Conservation (phyloP, 1,284 basidiomycete species). For the Ustilago tritici region DNA sequence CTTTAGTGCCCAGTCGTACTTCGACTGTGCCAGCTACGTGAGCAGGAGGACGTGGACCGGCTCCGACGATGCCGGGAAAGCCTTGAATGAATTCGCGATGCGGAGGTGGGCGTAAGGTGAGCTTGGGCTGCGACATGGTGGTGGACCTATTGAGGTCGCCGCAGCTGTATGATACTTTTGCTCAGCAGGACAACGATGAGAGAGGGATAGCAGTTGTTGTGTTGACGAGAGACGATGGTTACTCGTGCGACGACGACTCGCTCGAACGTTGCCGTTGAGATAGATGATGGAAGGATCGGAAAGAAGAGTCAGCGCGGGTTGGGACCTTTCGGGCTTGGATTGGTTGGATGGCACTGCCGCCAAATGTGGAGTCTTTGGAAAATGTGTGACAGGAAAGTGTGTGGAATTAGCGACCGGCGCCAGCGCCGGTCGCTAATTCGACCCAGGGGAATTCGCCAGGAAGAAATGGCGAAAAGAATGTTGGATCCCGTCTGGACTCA, state of each 20-base stretch:
- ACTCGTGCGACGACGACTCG: too few species aligned
- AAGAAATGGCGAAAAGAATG: too few species aligned
- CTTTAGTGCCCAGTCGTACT: conserved; percentile 59
- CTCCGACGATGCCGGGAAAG: conserved; percentile 64
- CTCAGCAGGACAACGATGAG: neutral
- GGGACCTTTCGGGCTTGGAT: neutral
- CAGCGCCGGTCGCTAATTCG: too few species aligned
- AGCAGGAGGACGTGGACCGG: conserved; percentile 56
- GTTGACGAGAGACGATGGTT: neutral
- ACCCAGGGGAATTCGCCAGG: too few species aligned
- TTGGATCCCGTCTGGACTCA: too few species aligned
- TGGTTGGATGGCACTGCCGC: neutral
- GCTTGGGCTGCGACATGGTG: conserved; percentile 56
- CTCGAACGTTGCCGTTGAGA: neutral
- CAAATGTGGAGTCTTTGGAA: neutral
- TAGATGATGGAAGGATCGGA: neutral
- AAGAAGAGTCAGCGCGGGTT: neutral
- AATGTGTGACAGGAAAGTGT: neutral
- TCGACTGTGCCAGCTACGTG: conserved; percentile 65
- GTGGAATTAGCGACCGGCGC: too few species aligned
- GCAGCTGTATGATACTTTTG: conserved; percentile 3
- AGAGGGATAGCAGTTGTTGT: neutral
- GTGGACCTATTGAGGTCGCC: conserved; percentile 11
- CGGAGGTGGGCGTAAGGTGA: conserved; percentile 59
- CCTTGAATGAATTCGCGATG: conserved; percentile 66